Percentiles rank a stretch among this genome's conserved stretches.
Evolutionary conservation across 139 green algal species (phyloP).

Genomic region (Haematococcus sp.): DNA sequence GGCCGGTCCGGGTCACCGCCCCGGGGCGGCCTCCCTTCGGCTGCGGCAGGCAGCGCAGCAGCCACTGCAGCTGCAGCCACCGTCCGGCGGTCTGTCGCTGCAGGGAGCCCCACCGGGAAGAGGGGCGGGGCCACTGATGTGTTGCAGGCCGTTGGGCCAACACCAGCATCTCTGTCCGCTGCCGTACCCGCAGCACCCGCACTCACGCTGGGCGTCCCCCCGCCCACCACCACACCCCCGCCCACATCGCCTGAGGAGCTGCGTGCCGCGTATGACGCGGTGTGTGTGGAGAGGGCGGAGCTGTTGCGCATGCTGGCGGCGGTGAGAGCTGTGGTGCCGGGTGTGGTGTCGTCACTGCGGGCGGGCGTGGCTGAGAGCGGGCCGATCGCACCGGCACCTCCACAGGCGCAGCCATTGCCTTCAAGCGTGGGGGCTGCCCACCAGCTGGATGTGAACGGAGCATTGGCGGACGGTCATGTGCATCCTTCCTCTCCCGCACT

Average conservation of each 20-base stretch:
- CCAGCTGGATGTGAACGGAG: too few species aligned
- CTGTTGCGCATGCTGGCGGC: conserved; percentile 16
- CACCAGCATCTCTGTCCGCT: neutral
- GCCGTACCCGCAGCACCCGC: neutral
- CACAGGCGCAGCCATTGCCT: neutral
- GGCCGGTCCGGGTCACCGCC: too few species aligned
- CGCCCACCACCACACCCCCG: neutral
- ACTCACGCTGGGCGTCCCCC: neutral
- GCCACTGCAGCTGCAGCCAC: too few species aligned
- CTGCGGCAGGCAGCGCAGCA: too few species aligned
- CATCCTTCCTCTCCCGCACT: too few species aligned
- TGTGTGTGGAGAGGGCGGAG: conserved; percentile 14
- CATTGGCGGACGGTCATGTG: too few species aligned
- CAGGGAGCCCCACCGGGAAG: too few species aligned
- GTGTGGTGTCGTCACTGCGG: conserved; percentile 7
- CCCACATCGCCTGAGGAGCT: conserved; percentile 16
- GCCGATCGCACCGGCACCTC: neutral
- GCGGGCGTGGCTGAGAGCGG: neutral
- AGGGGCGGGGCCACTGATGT: too few species aligned
- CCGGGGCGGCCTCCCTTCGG: too few species aligned
- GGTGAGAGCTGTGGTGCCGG: conserved; percentile 14
- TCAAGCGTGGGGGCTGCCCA: too few species aligned
- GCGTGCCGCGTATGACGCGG: neutral
- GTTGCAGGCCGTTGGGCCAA: too few species aligned
- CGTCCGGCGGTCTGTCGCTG: too few species aligned